Base-by-base conservation (phyloP, 768 basidiomycete species). In the Macrocybe gigantea region DNA sequence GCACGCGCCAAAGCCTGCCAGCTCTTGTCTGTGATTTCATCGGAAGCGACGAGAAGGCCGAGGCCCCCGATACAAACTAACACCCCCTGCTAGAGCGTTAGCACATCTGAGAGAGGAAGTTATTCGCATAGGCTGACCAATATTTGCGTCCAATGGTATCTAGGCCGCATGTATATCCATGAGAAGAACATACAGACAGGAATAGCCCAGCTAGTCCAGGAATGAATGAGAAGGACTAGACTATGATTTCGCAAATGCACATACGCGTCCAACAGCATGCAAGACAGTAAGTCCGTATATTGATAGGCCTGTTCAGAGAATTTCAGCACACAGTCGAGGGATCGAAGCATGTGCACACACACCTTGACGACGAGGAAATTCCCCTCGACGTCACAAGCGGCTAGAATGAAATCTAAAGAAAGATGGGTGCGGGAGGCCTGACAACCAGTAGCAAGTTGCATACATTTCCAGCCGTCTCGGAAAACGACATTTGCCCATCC, bases 241-340 rank as follows among this genome's bases (percentile, higher is more conserved):
- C n/a, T 14, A n/a, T 40, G 12, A 9, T 33, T 9, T 29, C 13
- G 13, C 39, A 29, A 33, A 15, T 35, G 33, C 58, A 67, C 81
- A 51, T 61, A 88, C 80, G 90, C 88, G 58, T 93, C 89, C 41
- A 93, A 81, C n/a, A 93, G 77, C 88, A 92, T 92, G 64, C 88
- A 90, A 1, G 91, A 93, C 40, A 93, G 69, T 3, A 93, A 68
- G 54, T 88, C 88, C 33, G 91, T 93, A 69, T 87, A 92, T 68
- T 89, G 76, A 60, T 86, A 92, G 12, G 90, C 88, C 80, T 85
- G 47, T 14, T 32, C 33, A 5, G 50, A 12, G 33, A 29, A 38
- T 47, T 13, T 54, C 9, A 45, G 13, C 31, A 22, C 32, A 41
- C 42, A 33, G 15, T 33, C 12, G 10, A 29, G 14, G 36, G 36